Conservation (phyloP, 768 basidiomycete genomes). For the Naganishia onofrii region DNA sequence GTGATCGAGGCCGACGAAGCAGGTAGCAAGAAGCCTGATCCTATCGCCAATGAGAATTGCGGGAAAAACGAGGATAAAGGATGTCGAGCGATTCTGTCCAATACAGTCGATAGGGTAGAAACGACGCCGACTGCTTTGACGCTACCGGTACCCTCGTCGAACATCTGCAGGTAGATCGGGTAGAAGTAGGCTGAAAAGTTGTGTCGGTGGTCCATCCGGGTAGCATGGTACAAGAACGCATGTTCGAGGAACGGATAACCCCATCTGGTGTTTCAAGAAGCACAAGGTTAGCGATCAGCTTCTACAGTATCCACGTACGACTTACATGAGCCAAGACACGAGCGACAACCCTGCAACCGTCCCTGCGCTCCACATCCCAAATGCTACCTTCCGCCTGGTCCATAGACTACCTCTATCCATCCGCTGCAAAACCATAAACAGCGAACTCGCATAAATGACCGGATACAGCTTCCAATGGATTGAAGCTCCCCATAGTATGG, state of each 20-base stretch:
- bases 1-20: conserved; percentile 59
- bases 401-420: conserved; percentile 36
- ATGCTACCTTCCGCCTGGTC: conserved; percentile 59
- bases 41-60: conserved; percentile 70
- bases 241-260: conserved; percentile 87
- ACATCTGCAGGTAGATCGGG: conserved; percentile 82
- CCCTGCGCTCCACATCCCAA: conserved; percentile 66
- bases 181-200: conserved; percentile 99
- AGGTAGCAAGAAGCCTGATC: conserved; percentile 67
- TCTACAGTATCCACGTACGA: conserved; percentile 27
- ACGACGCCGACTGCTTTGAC: neutral
- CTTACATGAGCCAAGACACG: conserved; percentile 73
- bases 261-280: conserved; percentile 57
- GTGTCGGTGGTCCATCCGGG: conserved; percentile 90
- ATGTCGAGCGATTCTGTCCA: conserved; percentile 48
- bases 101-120: conserved; percentile 6
- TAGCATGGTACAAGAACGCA: conserved; percentile 87
- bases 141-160: conserved; percentile 41
- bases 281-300: neutral
- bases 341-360: conserved; percentile 66
- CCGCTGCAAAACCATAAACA: conserved; percentile 57
- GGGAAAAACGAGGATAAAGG: conserved; percentile 81
- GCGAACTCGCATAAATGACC: conserved; percentile 78
- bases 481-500: conserved; percentile 71
- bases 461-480: conserved; percentile 99